These are phyloP conservation scores for Actinomortierella ambigua DNA, from an alignment of 371 early-diverging fungal genomes.

Conservation along the genomic window DNA sequence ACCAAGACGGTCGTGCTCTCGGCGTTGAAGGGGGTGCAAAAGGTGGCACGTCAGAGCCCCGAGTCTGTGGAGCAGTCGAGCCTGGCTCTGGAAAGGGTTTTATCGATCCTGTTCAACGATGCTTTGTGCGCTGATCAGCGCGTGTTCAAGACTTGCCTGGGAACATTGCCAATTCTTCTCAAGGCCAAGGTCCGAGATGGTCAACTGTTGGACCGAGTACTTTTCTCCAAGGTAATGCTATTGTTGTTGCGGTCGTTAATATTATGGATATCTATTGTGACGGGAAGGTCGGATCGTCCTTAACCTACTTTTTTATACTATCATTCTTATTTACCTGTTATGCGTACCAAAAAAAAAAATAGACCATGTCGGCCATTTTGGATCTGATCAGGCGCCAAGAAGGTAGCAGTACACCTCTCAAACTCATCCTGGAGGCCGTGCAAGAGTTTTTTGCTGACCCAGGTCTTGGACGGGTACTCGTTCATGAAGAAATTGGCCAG, in stretches of 20 bases:
- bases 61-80: constrained; percentile 20
- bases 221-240: constrained; percentile 25
- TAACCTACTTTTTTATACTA: background rate
- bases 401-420: constrained; percentile 48
- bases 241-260: background rate
- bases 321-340: background rate
- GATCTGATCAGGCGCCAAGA: constrained; percentile 43
- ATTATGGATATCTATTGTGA: no score
- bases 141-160: constrained; percentile 52
- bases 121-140: constrained; percentile 50
- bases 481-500: constrained; percentile 31
- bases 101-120: constrained; percentile 44
- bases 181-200: constrained; percentile 39
- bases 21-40: constrained; percentile 30
- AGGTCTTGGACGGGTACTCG: constrained; percentile 37
- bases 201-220: constrained; percentile 33
- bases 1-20: constrained; percentile 36
- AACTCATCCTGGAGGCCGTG: constrained; percentile 51
- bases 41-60: constrained; percentile 19
- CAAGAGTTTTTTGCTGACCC: constrained; percentile 50
- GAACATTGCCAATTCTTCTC: constrained; percentile 44
- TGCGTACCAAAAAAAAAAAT: no score
- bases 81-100: constrained; percentile 26
- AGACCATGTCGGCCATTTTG: constrained; percentile 46
- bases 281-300: no score